These are phyloP conservation scores for Globisporangium polare DNA, from an alignment of 352 stramenopile species.

Conservation along the genomic window DNA sequence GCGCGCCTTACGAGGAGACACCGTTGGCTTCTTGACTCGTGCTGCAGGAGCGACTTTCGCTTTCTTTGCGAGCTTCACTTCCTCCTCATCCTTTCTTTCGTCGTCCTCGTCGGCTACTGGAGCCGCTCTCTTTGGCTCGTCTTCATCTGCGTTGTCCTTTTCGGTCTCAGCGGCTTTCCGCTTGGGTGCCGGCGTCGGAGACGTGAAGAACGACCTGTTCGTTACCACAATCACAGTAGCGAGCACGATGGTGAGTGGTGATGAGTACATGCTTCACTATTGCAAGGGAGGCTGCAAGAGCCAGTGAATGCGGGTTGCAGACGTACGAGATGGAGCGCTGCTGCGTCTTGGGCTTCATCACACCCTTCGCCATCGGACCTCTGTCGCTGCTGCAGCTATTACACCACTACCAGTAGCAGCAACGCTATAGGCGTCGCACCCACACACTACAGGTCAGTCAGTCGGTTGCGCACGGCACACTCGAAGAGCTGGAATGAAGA, in stretches of 20 bases:
- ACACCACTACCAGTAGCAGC: background rate
- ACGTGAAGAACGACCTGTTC: conserved; percentile 54
- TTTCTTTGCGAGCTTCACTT: conserved; percentile 9
- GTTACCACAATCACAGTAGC: background rate
- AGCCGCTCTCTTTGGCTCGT: background rate
- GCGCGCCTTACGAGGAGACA: background rate
- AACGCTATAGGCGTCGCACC: background rate
- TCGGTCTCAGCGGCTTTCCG: conserved; percentile 26
- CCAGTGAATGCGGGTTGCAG: background rate
- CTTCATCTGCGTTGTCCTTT: background rate
- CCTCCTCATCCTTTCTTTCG: background rate
- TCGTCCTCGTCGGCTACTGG: background rate
- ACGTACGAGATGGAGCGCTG: conserved; percentile 70
- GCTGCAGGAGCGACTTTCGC: background rate
- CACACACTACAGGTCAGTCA: background rate
- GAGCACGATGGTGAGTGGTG: background rate
- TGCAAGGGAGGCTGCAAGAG: no score
- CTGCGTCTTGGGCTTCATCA: conserved; percentile 35
- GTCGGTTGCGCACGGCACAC: background rate
- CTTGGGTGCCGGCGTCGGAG: conserved; percentile 23
- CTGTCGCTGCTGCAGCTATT: background rate
- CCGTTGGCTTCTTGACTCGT: background rate
- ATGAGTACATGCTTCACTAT: background rate
- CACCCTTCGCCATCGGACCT: conserved; percentile 10
- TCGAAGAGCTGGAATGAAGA: background rate